Evolutionary conservation across 352 stramenopile species (phyloP), one percentile per base, ranked within the genome.

Genomic region (Phytophthora megakarya): DNA sequence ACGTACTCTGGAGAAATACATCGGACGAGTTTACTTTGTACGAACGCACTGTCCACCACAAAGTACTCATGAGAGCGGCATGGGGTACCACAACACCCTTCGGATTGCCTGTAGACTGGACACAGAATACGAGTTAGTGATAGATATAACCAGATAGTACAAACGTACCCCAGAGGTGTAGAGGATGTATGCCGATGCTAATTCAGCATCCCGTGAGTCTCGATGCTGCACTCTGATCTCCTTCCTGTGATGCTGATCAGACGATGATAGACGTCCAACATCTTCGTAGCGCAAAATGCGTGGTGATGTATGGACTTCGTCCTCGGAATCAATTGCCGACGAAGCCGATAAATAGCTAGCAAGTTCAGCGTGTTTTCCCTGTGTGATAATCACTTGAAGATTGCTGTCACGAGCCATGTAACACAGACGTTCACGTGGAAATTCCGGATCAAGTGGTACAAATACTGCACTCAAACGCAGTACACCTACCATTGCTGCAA

Each of bases 1-100:
- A 81, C 21, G 77, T 89, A 67, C 70, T 90, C 33, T 93, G 76
- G 3, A 89, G 80, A 12, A 90, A 84, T 10, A 86, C 59, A 57
- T 91, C 77, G 30, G 72, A 73, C 3, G 61, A 53, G n/a, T 61
- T 64, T 25, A 78, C 74, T 10, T 58, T 50, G 67, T 96, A 96
- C 19, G 80, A 80, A 1, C 70, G 71, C 19, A 86, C 73, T 13
- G 65, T 90, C 77, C 77, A 86, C 38, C 61, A 76, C 11, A 80
- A 67, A 23, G 65, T 90, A 44, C 76, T 92, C 26, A 88, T 67
- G 3, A 88, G 44, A 46, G 84, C 86, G 22, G 68, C 60, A 37
- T 93, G 83, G 4, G 79, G 66, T 8, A 92, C 74, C 28, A 87
- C 70, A 12, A 93, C 85, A 22, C 85, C 85, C 46, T 93, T 93